Percentiles rank a stretch among this genome's conserved stretches.
phyloP scores from a whole-genome alignment of 768 basidiomycete genomes.

The Trametes cubensis region DNA sequence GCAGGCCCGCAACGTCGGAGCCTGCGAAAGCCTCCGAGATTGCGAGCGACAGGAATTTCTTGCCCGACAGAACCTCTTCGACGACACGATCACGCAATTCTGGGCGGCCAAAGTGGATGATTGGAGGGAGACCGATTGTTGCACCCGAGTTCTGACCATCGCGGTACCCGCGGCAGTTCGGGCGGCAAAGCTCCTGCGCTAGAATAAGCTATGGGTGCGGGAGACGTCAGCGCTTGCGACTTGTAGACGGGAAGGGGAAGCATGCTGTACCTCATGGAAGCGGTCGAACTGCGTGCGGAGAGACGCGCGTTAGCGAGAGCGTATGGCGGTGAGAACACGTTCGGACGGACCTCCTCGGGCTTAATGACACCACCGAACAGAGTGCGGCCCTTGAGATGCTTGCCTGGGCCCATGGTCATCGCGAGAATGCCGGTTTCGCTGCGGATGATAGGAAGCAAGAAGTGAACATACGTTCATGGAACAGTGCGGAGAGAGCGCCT shows the following conservation, averaged over 20 bases:
- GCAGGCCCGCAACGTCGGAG: slow-evolving; percentile 79
- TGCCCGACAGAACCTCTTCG: slow-evolving; percentile 69
- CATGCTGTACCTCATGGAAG: slow-evolving; percentile 69
- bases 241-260: background rate
- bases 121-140: slow-evolving; percentile 83
- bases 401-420: slow-evolving; percentile 91
- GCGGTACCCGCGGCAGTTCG: slow-evolving; percentile 74
- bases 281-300: slow-evolving; percentile 62
- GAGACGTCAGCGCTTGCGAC: background rate
- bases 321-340: no score
- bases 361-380: slow-evolving; percentile 76
- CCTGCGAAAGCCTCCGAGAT: slow-evolving; percentile 90
- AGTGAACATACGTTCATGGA: background rate
- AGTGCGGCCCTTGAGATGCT: slow-evolving; percentile 77
- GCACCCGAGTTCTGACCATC: slow-evolving; percentile 78
- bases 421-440: slow-evolving; percentile 78
- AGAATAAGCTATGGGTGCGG: slow-evolving; percentile 60
- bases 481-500: slow-evolving; percentile 21
- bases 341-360: slow-evolving; percentile 65
- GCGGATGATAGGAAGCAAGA: slow-evolving; percentile 2
- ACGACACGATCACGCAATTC: slow-evolving; percentile 59
- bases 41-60: slow-evolving; percentile 85
- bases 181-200: slow-evolving; percentile 75
- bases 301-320: background rate
- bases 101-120: slow-evolving; percentile 77